Conservation (phyloP, 768 basidiomycete species). For the Rhizopogon sp. region DNA sequence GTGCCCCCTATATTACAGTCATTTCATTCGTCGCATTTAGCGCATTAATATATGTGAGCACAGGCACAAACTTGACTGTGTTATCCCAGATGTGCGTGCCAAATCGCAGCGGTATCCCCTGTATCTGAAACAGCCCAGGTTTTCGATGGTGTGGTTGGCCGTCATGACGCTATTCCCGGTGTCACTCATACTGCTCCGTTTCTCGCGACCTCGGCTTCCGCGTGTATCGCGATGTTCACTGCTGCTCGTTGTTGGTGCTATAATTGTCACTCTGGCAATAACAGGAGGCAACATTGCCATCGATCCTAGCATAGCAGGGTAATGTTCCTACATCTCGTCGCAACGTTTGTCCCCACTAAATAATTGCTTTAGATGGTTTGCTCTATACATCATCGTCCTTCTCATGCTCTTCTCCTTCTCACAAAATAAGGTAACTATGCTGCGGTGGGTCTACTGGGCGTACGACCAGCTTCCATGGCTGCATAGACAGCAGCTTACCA, state of each 20-base stretch:
- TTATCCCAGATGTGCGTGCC: constrained; percentile 53
- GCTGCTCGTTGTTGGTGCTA: constrained; percentile 34
- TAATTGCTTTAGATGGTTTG: constrained; percentile 46
- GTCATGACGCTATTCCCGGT: constrained; percentile 64
- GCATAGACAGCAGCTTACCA: constrained; percentile 35
- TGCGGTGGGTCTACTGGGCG: constrained; percentile 55
- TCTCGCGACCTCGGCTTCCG: constrained; percentile 57
- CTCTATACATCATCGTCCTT: constrained; percentile 53
- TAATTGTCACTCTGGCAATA: constrained; percentile 37
- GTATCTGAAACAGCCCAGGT: constrained; percentile 32
- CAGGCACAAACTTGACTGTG: constrained; percentile 45
- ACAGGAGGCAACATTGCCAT: constrained; percentile 59
- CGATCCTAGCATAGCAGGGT: constrained; percentile 53
- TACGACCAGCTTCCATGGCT: constrained; percentile 55
- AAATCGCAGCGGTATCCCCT: not conserved
- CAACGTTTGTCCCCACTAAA: not conserved
- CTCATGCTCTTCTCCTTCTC: constrained; percentile 41
- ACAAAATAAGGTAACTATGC: constrained; percentile 49
- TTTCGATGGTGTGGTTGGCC: constrained; percentile 62
- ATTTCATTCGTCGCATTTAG: constrained; percentile 45
- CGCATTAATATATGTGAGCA: constrained; percentile 50
- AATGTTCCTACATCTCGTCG: constrained; percentile 10
- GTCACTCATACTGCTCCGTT: constrained; percentile 54
- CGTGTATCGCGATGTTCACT: constrained; percentile 38
- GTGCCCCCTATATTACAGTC: constrained; percentile 49